Percentiles rank a stretch among this genome's conserved stretches.
These are phyloP conservation scores for Penicillium lividum DNA, from an alignment of 495 filamentous ascomycete genomes.

Conservation along the genomic window DNA sequence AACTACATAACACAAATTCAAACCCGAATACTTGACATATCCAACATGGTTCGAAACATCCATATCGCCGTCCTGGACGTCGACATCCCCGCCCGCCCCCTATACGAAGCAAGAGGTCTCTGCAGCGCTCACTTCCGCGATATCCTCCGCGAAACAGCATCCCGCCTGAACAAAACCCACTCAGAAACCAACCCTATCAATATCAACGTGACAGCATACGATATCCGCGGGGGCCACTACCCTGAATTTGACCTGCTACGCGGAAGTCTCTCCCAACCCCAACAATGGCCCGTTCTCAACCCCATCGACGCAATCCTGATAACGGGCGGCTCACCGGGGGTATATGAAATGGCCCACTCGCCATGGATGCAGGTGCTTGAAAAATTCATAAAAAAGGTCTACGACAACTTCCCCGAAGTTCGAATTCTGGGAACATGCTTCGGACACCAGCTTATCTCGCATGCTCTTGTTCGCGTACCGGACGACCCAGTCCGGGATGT, in stretches of 20 bases:
- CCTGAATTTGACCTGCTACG: constrained; percentile 29
- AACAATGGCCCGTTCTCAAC: constrained; percentile 13
- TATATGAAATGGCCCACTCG: constrained; percentile 31
- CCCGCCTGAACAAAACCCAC: constrained; percentile 24
- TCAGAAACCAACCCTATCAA: constrained; percentile 19
- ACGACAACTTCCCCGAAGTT: constrained; percentile 36
- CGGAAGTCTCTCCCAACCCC: constrained; percentile 10
- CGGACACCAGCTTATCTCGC: constrained; percentile 44
- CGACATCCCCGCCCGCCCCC: constrained; percentile 32
- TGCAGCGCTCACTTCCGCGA: constrained; percentile 38
- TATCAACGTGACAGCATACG: constrained; percentile 33
- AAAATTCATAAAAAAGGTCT: constrained; percentile 32
- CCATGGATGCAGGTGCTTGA: constrained; percentile 34
- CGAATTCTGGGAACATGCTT: constrained; percentile 43
- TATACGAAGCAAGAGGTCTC: constrained; percentile 35
- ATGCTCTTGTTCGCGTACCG: constrained; percentile 27
- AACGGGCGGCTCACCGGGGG: constrained; percentile 34
- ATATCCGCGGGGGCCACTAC: constrained; percentile 34
- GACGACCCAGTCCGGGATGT: constrained; percentile 27
- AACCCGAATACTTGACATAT: background rate
- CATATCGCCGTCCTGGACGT: constrained; percentile 39
- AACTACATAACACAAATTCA: background rate
- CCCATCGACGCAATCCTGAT: constrained; percentile 37
- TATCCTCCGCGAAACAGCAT: constrained; percentile 33
- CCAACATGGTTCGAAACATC: constrained; percentile 27